Evolutionary conservation across 768 basidiomycete species (phyloP).

Genomic region (Suillus plorans): DNA sequence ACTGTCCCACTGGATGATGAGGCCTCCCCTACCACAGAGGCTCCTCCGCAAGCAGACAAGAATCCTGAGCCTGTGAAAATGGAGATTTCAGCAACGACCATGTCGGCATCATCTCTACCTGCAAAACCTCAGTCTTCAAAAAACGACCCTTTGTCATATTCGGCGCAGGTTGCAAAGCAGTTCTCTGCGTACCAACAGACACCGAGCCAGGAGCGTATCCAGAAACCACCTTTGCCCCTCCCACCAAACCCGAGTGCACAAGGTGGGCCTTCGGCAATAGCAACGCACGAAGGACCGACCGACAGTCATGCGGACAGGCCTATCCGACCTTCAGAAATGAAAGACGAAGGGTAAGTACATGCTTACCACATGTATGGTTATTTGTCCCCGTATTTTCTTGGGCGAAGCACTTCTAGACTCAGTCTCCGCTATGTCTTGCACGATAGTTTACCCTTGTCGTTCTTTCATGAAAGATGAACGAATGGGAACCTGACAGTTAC

Average conservation of each 20-base stretch:
- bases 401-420: constrained; percentile 10
- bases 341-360: constrained; percentile 76
- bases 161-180: constrained; percentile 64
- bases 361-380: constrained; percentile 15
- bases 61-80: constrained; percentile 21
- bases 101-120: constrained; percentile 19
- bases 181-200: constrained; percentile 65
- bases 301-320: constrained; percentile 46
- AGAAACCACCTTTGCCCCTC: constrained; percentile 31
- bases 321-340: constrained; percentile 71
- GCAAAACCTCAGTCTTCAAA: constrained; percentile 28
- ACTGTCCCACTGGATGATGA: constrained; percentile 33
- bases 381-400: constrained; percentile 14
- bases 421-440: constrained; percentile 16
- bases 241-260: constrained; percentile 22
- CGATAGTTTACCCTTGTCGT: constrained; percentile 10
- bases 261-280: constrained; percentile 29
- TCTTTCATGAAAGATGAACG: constrained; percentile 20
- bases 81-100: constrained; percentile 18
- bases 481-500: constrained; percentile 15
- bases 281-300: constrained; percentile 35
- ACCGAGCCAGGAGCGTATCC: constrained; percentile 62
- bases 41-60: constrained; percentile 20
- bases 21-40: constrained; percentile 26
- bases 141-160: constrained; percentile 46